These are phyloP conservation scores for Coccomyxa subellipsoidea DNA, from an alignment of 163 green algal species.

Conservation along the genomic window DNA sequence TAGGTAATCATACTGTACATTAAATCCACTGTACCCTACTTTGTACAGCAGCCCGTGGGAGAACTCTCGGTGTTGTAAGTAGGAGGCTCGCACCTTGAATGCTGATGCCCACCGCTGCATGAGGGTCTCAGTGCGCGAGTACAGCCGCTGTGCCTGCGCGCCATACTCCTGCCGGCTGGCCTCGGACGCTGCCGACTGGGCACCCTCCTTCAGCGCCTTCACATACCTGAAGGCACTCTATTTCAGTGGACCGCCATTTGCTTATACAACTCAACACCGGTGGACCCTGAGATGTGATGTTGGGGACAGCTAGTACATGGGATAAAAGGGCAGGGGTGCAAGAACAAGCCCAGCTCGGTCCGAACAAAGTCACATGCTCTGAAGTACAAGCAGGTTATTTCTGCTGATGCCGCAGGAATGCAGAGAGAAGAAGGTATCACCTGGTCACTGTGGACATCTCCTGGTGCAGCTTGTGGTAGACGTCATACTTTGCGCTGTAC, in stretches of 20 bases:
- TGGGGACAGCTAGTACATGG: too few relatives aligned
- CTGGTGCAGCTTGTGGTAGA: constrained; percentile 17
- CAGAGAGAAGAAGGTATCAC: not conserved
- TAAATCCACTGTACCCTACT: too few relatives aligned
- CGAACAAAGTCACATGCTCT: too few relatives aligned
- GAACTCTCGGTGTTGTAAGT: too few relatives aligned
- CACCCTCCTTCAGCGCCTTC: not conserved
- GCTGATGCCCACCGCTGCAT: not conserved
- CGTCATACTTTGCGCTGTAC: constrained; percentile 10
- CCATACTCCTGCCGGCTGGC: not conserved
- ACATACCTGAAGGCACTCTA: too few relatives aligned
- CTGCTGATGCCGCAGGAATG: not conserved
- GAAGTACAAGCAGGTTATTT: too few relatives aligned
- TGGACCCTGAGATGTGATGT: too few relatives aligned
- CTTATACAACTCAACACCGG: not conserved
- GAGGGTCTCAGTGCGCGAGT: not conserved
- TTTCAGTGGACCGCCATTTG: not conserved
- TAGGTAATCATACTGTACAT: too few relatives aligned
- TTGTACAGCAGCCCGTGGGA: too few relatives aligned
- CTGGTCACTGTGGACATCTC: constrained; percentile 3
- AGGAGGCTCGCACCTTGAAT: not conserved
- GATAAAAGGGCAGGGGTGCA: too few relatives aligned
- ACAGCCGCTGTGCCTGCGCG: not conserved
- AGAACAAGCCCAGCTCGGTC: too few relatives aligned
- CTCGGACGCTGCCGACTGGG: not conserved